A percentile compares a stretch with the other conserved stretches of the same genome.
These are phyloP conservation scores for Cairneyella variabilis DNA, from an alignment of 495 filamentous ascomycete species.

Conservation along the genomic window DNA sequence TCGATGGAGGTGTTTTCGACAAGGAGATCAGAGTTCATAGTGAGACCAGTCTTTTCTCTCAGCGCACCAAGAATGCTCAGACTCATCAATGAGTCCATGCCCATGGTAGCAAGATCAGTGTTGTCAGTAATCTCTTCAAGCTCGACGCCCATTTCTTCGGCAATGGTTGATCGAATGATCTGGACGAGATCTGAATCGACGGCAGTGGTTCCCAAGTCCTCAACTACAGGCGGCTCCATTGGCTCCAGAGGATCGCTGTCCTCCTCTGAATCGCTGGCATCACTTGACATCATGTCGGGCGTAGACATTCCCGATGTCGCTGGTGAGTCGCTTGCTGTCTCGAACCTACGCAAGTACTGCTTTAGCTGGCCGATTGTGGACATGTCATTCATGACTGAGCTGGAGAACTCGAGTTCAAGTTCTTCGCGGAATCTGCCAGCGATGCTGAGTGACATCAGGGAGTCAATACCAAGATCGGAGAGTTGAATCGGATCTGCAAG, in stretches of 20 bases:
- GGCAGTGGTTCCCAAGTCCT: constrained; percentile 6
- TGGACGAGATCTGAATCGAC: constrained; percentile 12
- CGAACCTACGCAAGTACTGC: constrained; percentile 42
- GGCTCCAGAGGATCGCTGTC: neutral
- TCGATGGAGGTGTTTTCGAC: constrained; percentile 38
- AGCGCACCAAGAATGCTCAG: constrained; percentile 51
- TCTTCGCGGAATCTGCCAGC: constrained; percentile 51
- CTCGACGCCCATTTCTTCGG: constrained; percentile 64
- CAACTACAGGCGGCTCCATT: constrained; percentile 17
- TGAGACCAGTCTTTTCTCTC: constrained; percentile 52
- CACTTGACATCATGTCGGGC: constrained; percentile 42
- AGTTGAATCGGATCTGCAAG: constrained; percentile 52
- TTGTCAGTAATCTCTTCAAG: constrained; percentile 56
- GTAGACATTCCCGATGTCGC: constrained; percentile 27
- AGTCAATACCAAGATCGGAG: constrained; percentile 56
- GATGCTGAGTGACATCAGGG: constrained; percentile 54
- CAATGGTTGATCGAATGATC: constrained; percentile 46
- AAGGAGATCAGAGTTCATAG: constrained; percentile 45
- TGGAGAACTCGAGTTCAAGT: constrained; percentile 50
- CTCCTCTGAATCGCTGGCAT: constrained; percentile 31
- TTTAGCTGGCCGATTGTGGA: constrained; percentile 42
- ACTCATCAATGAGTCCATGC: constrained; percentile 59
- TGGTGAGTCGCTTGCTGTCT: constrained; percentile 30
- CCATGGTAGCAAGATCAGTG: constrained; percentile 48
- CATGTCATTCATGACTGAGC: constrained; percentile 52